These are phyloP conservation scores for Lotmaria passim DNA, from an alignment of 208 protist genomes.

Conservation along the genomic window DNA sequence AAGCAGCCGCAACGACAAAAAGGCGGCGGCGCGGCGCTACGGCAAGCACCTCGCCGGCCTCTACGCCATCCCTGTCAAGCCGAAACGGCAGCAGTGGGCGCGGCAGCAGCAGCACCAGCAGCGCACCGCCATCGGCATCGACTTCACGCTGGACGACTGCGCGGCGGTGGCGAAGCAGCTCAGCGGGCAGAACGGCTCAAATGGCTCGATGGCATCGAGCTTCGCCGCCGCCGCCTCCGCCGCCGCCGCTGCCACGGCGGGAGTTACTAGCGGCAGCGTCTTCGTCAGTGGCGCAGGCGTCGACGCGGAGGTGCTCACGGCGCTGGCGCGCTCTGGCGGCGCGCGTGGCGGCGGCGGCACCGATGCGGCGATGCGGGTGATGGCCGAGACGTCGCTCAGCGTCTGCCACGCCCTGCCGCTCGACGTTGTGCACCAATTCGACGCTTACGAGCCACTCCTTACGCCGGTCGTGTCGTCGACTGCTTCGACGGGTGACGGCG, in stretches of 20 bases:
- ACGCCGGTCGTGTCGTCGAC: not conserved
- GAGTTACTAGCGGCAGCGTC: constrained; percentile 7
- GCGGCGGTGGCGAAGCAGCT: constrained; percentile 4
- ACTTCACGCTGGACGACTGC: constrained; percentile 30
- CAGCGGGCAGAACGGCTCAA: not conserved
- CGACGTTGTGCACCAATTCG: constrained; percentile 77
- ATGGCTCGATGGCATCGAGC: constrained; percentile 1
- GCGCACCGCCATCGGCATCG: constrained; percentile 21
- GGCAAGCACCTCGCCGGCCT: not conserved
- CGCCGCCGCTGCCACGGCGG: not conserved
- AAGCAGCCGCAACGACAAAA: not conserved
- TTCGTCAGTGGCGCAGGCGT: constrained; percentile 14
- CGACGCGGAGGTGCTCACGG: constrained; percentile 9
- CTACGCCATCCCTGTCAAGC: not conserved
- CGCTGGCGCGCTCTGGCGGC: constrained; percentile 8
- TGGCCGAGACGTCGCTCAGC: constrained; percentile 25
- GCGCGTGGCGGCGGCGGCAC: not conserved
- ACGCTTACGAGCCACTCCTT: constrained; percentile 64
- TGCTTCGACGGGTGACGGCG: not conserved
- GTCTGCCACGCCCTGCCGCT: constrained; percentile 55
- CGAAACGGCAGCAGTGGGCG: constrained; percentile 25
- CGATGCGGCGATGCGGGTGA: constrained; percentile 17
- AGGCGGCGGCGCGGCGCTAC: not conserved
- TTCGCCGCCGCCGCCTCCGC: not conserved
- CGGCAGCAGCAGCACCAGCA: constrained; percentile 32